Conservation (phyloP, 176 grass and related monocot species). For the Alloteropsis semialata region DNA sequence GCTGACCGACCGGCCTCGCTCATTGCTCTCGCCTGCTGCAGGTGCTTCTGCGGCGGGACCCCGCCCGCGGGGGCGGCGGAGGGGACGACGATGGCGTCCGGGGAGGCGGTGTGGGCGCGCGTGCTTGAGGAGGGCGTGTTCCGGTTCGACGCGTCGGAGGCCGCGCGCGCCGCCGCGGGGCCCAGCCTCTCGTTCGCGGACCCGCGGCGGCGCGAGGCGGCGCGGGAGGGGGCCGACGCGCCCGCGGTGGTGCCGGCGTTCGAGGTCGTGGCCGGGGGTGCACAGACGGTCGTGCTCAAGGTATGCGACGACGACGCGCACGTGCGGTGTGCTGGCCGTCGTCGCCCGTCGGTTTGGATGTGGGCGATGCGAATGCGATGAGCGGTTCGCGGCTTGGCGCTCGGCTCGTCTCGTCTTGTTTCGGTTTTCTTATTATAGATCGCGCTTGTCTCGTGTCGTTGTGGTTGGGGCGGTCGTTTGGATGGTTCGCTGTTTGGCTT, state of each 20-base stretch:
- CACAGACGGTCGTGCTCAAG: constrained; percentile 73
- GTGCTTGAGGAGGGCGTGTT: constrained; percentile 78
- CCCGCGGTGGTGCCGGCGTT: constrained; percentile 53
- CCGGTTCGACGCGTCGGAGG: constrained; percentile 76
- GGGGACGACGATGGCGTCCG: neutral
- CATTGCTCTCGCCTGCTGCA: neutral
- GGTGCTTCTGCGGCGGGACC: too few species aligned
- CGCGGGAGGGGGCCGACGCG: constrained; percentile 4
- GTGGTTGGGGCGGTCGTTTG: neutral
- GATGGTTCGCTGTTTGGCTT: neutral
- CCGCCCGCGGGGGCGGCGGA: too few species aligned
- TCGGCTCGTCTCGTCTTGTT: neutral
- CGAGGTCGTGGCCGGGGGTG: constrained; percentile 16
- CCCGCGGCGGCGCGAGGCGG: constrained; percentile 48
- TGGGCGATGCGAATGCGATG: neutral
- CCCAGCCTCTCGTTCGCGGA: constrained; percentile 78
- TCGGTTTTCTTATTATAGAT: too few species aligned
- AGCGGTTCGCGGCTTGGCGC: neutral
- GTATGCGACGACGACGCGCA: constrained; percentile 29
- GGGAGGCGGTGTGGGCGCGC: constrained; percentile 50
- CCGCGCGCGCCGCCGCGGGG: constrained; percentile 45
- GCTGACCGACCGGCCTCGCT: neutral
- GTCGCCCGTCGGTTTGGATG: neutral
- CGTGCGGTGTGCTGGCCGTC: neutral
- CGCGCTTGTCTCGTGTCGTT: neutral